Evolutionary conservation across 768 basidiomycete genomes (phyloP).

Genomic region (Suillus lakei): DNA sequence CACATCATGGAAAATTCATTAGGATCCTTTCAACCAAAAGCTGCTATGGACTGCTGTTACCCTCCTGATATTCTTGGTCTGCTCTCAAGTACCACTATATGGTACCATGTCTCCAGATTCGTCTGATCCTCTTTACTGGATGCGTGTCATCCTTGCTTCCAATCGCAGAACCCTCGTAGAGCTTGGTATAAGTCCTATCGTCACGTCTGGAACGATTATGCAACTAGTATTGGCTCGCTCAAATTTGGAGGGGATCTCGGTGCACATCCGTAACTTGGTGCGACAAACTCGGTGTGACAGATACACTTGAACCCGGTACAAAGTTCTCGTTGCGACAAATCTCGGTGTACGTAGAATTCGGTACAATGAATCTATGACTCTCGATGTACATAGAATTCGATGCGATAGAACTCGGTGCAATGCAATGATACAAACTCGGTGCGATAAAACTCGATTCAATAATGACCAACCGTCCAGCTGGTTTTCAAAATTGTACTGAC

Average conservation of each 20-base stretch:
- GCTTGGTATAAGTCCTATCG: conserved; percentile 94
- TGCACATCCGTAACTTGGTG: no score
- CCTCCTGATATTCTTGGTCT: conserved; percentile 98
- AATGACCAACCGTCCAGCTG: no score
- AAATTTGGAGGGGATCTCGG: no score
- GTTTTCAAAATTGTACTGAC: conserved; percentile 4
- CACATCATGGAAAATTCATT: conserved; percentile 10
- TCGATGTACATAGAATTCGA: no score
- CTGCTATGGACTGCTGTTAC: conserved; percentile 99
- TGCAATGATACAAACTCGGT: no score
- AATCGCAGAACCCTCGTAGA: conserved; percentile 99
- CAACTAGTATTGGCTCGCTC: conserved; percentile 98
- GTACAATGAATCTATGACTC: no score
- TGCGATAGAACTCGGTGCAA: no score
- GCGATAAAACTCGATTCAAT: no score
- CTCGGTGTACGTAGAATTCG: no score
- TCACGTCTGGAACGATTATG: conserved; percentile 99
- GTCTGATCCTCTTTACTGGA: conserved; percentile 99
- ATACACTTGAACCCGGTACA: no score
- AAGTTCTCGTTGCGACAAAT: no score
- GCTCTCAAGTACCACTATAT: conserved; percentile 98
- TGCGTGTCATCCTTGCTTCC: conserved; percentile 98
- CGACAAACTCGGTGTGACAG: no score
- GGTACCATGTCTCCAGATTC: conserved; percentile 99
- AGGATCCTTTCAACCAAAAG: conserved; percentile 99